phyloP scores from a whole-genome alignment of 306 rosid genomes.

The Hylodesmum podocarpum region DNA sequence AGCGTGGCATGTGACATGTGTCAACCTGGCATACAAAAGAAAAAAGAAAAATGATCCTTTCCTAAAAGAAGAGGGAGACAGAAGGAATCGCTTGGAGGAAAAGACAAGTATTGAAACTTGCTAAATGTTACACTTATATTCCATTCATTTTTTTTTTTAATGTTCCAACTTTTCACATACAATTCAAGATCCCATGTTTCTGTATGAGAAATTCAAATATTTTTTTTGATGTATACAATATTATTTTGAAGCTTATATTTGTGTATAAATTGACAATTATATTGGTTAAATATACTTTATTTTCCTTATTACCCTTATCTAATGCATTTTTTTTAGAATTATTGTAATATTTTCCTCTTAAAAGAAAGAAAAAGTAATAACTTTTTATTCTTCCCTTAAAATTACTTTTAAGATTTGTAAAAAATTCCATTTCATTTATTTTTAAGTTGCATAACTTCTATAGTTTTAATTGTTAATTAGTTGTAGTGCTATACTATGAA shows the following conservation, averaged over 20 bases:
- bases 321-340: not conserved
- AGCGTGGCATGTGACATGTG: not conserved
- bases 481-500: no score
- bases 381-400: no score
- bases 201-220: not conserved
- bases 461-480: no score
- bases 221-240: not conserved
- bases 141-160: not conserved
- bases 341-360: no score
- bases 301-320: not conserved
- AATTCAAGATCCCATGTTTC: not conserved
- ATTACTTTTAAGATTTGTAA: no score
- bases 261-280: not conserved
- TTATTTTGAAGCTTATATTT: not conserved
- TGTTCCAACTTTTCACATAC: not conserved
- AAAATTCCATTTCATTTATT: no score
- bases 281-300: not conserved
- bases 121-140: not conserved
- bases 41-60: not conserved
- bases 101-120: conserved; percentile 23
- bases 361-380: no score
- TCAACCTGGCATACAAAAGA: not conserved
- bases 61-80: not conserved
- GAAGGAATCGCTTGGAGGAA: not conserved
- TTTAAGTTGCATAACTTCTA: no score